Conservation (phyloP, 2,329 filamentous ascomycete species). For the Colletotrichum sp. region DNA sequence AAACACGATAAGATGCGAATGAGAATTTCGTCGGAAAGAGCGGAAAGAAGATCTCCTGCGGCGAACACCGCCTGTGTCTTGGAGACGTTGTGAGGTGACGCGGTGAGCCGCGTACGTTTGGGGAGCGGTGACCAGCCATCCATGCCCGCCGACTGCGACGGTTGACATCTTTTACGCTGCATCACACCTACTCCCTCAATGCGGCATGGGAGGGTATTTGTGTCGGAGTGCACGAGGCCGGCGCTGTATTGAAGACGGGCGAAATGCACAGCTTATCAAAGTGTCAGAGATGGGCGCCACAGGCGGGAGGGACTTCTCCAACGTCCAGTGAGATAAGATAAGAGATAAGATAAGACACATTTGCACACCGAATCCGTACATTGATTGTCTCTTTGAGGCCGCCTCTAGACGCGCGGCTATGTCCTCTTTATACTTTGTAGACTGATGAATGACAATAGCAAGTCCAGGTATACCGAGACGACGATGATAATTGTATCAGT, state of each 20-base stretch:
- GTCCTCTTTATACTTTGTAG: background rate
- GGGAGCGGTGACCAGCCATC: background rate
- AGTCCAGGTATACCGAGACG: background rate
- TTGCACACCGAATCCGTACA: background rate
- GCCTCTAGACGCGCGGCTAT: background rate
- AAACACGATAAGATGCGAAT: conserved; percentile 83
- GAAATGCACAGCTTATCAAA: background rate
- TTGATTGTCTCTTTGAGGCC: background rate
- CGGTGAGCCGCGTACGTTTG: background rate
- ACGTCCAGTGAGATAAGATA: background rate
- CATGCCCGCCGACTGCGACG: background rate
- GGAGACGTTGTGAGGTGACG: too few relatives aligned
- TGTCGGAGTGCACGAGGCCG: background rate
- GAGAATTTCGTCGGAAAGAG: conserved; percentile 85
- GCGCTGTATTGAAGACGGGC: background rate
- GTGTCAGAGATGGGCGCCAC: background rate
- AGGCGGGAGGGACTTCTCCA: background rate
- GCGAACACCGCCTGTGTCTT: background rate
- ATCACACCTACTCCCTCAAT: background rate
- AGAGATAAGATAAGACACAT: background rate
- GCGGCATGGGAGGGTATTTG: background rate
- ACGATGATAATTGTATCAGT: background rate
- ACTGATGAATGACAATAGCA: background rate
- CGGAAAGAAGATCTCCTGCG: conserved; percentile 66
- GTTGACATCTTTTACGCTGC: background rate